These are phyloP conservation scores for Furcasterigmium sp. DNA, from an alignment of 2,329 filamentous ascomycete genomes.

Conservation along the genomic window DNA sequence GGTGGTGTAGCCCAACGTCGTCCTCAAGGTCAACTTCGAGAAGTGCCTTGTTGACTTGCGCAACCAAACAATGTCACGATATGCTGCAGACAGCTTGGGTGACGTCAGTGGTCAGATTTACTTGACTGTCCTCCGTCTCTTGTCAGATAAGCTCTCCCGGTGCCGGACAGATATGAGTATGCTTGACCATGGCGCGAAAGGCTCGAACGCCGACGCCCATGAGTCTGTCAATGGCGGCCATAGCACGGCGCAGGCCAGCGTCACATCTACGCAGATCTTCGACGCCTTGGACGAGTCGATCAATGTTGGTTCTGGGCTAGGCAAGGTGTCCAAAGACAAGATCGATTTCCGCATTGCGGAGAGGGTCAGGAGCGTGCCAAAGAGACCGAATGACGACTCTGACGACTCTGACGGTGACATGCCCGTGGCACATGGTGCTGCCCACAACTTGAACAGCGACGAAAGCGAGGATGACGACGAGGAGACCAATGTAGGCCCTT, in stretches of 20 bases:
- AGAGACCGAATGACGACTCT: slow-evolving; percentile 19
- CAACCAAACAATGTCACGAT: slow-evolving; percentile 69
- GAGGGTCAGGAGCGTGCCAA: slow-evolving; percentile 34
- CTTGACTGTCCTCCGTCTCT: slow-evolving; percentile 60
- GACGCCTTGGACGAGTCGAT: slow-evolving; percentile 46
- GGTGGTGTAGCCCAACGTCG: slow-evolving; percentile 55
- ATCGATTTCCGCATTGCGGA: slow-evolving; percentile 42
- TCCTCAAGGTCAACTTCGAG: slow-evolving; percentile 78
- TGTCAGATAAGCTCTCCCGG: slow-evolving; percentile 63
- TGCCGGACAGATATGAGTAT: slow-evolving; percentile 58
- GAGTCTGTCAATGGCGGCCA: slow-evolving; percentile 19
- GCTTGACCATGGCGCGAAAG: slow-evolving; percentile 26
- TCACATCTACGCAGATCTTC: slow-evolving; percentile 53
- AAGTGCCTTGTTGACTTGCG: slow-evolving; percentile 80
- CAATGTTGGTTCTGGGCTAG: slow-evolving; percentile 52
- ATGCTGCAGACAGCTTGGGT: slow-evolving; percentile 66
- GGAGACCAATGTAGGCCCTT: slow-evolving; percentile 25
- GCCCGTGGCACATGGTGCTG: slow-evolving; percentile 6
- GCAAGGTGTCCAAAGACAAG: slow-evolving; percentile 43
- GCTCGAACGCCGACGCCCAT: slow-evolving; percentile 27
- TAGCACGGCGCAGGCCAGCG: slow-evolving; percentile 23
- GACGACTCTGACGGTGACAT: slow-evolving; percentile 26
- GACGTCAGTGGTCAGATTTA: slow-evolving; percentile 75
- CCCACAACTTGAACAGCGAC: slow-evolving; percentile 11
- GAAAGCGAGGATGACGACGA: slow-evolving; percentile 27